Base-by-base conservation (phyloP, 495 filamentous ascomycete species). In the Schizothecium vesticola region DNA sequence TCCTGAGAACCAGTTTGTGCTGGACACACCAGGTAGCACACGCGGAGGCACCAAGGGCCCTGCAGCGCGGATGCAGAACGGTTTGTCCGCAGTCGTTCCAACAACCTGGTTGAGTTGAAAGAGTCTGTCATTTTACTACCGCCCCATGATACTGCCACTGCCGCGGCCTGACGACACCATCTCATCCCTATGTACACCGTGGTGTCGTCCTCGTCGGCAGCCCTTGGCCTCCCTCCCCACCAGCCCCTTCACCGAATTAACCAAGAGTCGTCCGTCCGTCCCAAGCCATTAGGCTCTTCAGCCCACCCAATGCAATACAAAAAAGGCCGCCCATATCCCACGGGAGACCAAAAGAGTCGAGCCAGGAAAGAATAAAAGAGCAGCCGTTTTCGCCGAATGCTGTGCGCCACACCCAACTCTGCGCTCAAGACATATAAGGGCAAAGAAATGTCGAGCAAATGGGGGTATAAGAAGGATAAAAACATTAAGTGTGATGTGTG, bases 391-490 rank as follows among this genome's bases (percentile, higher is more conserved):
- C 16, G 63, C 43, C 19, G 26, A 33, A 21, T 24, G 11, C 56
- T 36, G 65, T 26, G 33, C 36, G 65, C 65, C 63, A 22, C n/a
- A 21, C 23, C 56, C 55, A 31, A 66, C 65, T 57, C 65, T 57
- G 56, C 57, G 29, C 33, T 33, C 56, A n/a, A 29, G 29, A 22
- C 23, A n/a, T 24, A 59, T 59, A 33, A 59, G 31, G 36, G 24
- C 23, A 65, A 31, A 65, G 28, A 25, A 23, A 59, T 59, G 56
- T 25, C 56, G 59, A 25, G 26, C 24, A 25, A 66, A 51, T 51
- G 43, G 43, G 43, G 64, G 21, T 66, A 59, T 58, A 60, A 66
- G 65, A 66, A 66, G 29, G 21, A 26, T 24, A 60, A 59, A 36
- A 66, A 28, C 22, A 60, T 43, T 66, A 60, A 62, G 21, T 8